These are phyloP conservation scores for Simplicillium aogashimaense DNA, from an alignment of 2,329 filamentous ascomycete species.

Conservation along the genomic window DNA sequence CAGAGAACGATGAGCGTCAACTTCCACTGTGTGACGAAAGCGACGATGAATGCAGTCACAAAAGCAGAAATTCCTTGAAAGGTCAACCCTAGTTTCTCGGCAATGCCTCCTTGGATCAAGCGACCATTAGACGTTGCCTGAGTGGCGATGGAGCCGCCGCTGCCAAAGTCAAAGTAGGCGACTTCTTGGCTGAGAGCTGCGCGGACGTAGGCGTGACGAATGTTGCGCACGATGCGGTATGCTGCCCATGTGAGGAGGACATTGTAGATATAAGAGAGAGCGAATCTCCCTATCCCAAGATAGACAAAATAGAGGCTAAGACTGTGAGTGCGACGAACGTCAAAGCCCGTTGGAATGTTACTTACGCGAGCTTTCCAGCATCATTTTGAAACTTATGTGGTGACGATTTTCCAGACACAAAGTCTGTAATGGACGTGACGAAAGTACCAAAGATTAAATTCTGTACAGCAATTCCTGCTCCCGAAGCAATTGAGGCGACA, in stretches of 20 bases:
- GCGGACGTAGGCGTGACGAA: constrained; percentile 38
- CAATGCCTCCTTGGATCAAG: constrained; percentile 28
- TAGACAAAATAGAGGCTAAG: constrained; percentile 46
- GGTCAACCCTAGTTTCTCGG: constrained; percentile 28
- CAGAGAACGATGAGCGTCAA: constrained; percentile 27
- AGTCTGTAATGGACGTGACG: constrained; percentile 23
- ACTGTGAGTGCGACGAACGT: background rate
- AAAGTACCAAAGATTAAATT: constrained; percentile 29
- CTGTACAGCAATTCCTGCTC: constrained; percentile 24
- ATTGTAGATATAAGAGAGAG: constrained; percentile 36
- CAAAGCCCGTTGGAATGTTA: background rate
- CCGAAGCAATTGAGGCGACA: constrained; percentile 23
- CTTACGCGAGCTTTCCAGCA: constrained; percentile 19
- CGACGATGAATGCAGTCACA: constrained; percentile 26
- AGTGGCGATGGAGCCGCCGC: constrained; percentile 29
- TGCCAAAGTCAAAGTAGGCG: constrained; percentile 34
- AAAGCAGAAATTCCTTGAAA: constrained; percentile 28
- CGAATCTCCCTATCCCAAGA: constrained; percentile 43
- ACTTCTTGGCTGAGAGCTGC: constrained; percentile 40
- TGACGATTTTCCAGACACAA: constrained; percentile 14
- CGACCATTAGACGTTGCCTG: constrained; percentile 34
- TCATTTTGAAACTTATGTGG: constrained; percentile 18
- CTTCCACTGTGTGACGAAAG: constrained; percentile 31
- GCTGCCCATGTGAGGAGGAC: constrained; percentile 37
- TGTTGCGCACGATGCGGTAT: constrained; percentile 37